phyloP scores from a whole-genome alignment of 208 protist species.

The Porcisia deanei region DNA sequence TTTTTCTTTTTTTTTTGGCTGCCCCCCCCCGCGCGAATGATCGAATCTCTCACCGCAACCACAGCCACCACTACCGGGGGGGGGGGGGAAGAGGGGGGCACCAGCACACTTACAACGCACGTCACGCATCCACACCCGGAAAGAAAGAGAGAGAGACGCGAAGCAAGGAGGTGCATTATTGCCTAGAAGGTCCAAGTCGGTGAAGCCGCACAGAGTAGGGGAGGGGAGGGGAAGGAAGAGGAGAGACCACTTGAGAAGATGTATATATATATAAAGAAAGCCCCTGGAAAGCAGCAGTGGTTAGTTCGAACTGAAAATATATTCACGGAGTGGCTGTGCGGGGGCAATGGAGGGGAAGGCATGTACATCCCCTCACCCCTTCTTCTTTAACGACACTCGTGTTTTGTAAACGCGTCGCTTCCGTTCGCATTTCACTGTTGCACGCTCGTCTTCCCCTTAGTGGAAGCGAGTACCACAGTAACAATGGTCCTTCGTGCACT shows the following conservation, averaged over 20 bases:
- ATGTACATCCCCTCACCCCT: not conserved
- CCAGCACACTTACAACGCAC: not conserved
- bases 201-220: not conserved
- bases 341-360: not conserved
- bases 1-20: too few species aligned
- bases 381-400: not conserved
- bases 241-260: not conserved
- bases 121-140: not conserved
- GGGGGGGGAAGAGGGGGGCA: slow-evolving; percentile 5
- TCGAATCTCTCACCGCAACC: too few species aligned
- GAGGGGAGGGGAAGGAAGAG: slow-evolving; percentile 13
- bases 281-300: not conserved
- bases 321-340: not conserved
- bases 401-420: not conserved
- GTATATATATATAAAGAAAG: slow-evolving; percentile 12
- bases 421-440: not conserved
- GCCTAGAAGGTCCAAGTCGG: not conserved
- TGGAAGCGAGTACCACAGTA: slow-evolving; percentile 79
- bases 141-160: not conserved
- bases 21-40: too few species aligned
- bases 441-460: slow-evolving; percentile 6
- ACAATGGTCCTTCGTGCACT: slow-evolving; percentile 71
- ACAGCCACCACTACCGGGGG: not conserved
- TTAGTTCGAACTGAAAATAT: not conserved
- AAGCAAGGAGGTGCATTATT: not conserved